Evolutionary conservation across 2,329 filamentous ascomycete species (phyloP), one percentile per base, ranked within the genome.

Genomic region (Colletotrichum sp.): DNA sequence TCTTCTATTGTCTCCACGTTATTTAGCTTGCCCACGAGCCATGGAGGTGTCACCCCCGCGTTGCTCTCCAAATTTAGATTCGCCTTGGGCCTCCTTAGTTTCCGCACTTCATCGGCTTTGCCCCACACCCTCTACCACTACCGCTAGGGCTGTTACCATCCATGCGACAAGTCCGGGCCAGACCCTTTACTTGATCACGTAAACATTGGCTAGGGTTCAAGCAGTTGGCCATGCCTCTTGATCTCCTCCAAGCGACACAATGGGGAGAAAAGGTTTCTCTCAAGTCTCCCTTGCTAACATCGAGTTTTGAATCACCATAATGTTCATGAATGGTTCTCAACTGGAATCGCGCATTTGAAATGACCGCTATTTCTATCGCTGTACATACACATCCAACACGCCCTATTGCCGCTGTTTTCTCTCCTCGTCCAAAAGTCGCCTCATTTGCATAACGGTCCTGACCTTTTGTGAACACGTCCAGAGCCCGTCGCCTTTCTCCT

Each of bases 401-500:
- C 9, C 19, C 19, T n/a, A 44, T n/a, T 44, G 39, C 39, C 39
- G 19, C 39, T n/a, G 39, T 0, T 44, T 44, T 44, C 19, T n/a
- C 19, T 44, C 39, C 19, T n/a, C 39, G 39, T 44, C 3, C 8
- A 44, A n/a, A 19, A 16, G 3, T 16, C 15, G 25, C 25, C 25
- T 25, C 25, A 25, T 36, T 36, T 36, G 6, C 3, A 36, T 36
- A 6, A 15, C 15, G 15, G 34, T 15, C 15, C 34, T 36, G 34
- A 36, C 8, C 16, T 36, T 15, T 8, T 36, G 8, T 39, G 34
- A 39, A 16, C 36, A 39, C 7, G 1, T 6, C 19, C 19, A 48
- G n/a, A 52, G n/a, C 0, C 44, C 44, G n/a, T 25, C 0, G n/a
- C 0, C 44, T 52, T 52, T 0, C n/a, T 1, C 0, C 44, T 52